phyloP scores from a whole-genome alignment of 805 yeast species.

The Lachancea cidri region DNA sequence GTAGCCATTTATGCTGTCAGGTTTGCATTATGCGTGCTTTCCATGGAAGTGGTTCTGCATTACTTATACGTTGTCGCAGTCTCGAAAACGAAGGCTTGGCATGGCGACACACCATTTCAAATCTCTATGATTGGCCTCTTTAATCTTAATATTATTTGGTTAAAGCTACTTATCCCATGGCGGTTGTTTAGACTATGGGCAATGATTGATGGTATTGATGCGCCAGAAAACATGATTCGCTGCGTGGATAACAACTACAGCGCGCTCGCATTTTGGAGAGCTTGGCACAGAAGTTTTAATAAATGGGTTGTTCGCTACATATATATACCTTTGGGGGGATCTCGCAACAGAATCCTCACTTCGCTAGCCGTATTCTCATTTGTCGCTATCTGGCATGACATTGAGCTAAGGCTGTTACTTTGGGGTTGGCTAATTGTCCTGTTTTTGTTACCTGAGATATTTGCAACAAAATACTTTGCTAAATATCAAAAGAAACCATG shows the following conservation, averaged over 20 bases:
- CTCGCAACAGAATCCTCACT: slow-evolving; percentile 63
- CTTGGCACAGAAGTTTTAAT: slow-evolving; percentile 95
- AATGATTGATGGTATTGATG: slow-evolving; percentile 84
- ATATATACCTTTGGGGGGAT: slow-evolving; percentile 89
- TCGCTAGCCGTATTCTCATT: slow-evolving; percentile 85
- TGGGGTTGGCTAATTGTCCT: slow-evolving; percentile 97
- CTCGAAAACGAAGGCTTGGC: slow-evolving; percentile 85
- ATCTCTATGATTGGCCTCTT: slow-evolving; percentile 91
- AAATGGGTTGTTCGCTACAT: slow-evolving; percentile 86
- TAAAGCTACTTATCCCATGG: slow-evolving; percentile 93
- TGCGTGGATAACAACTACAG: slow-evolving; percentile 93
- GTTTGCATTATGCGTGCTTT: slow-evolving; percentile 64
- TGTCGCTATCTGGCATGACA: slow-evolving; percentile 98
- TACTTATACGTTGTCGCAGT: slow-evolving; percentile 91
- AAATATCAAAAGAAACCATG: slow-evolving; percentile 47
- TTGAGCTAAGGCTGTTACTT: slow-evolving; percentile 72
- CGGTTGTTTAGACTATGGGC: slow-evolving; percentile 92
- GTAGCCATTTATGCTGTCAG: slow-evolving; percentile 60
- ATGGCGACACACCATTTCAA: slow-evolving; percentile 83
- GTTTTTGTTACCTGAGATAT: slow-evolving; percentile 80
- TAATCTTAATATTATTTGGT: slow-evolving; percentile 88
- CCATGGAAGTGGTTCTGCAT: slow-evolving; percentile 88
- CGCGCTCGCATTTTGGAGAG: slow-evolving; percentile 95
- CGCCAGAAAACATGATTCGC: slow-evolving; percentile 96
- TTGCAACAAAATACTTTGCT: slow-evolving; percentile 44